Percentiles rank a stretch among this genome's conserved stretches.
These are phyloP conservation scores for Talaromyces sp. DNA, from an alignment of 2,329 filamentous ascomycete genomes.

Conservation along the genomic window DNA sequence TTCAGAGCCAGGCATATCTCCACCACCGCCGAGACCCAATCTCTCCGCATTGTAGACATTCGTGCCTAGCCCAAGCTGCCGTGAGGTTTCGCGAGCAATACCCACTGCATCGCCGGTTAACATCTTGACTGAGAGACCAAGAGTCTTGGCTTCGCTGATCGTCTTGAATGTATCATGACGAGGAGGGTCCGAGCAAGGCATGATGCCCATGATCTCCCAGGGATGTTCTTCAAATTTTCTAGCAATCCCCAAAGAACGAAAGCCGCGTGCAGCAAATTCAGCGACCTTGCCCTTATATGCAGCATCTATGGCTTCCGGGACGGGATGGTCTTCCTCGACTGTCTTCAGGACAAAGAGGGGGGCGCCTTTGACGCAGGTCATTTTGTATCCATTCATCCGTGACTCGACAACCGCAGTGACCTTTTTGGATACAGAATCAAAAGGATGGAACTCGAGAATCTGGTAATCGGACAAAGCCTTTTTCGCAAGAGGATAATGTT, in stretches of 20 bases:
- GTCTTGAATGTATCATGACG: slow-evolving; percentile 88
- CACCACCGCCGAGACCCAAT: slow-evolving; percentile 82
- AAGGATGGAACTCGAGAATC: slow-evolving; percentile 79
- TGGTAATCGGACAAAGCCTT: slow-evolving; percentile 76
- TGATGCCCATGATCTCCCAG: slow-evolving; percentile 92
- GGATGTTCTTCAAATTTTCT: slow-evolving; percentile 76
- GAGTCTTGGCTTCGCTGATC: slow-evolving; percentile 81
- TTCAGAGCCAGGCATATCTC: slow-evolving; percentile 90
- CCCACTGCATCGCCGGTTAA: slow-evolving; percentile 91
- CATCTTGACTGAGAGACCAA: slow-evolving; percentile 93
- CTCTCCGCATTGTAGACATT: slow-evolving; percentile 94
- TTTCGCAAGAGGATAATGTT: slow-evolving; percentile 80
- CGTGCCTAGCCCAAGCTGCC: slow-evolving; percentile 84
- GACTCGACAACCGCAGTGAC: slow-evolving; percentile 80
- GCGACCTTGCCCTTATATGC: slow-evolving; percentile 91
- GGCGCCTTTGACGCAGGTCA: slow-evolving; percentile 87
- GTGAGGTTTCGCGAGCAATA: slow-evolving; percentile 87
- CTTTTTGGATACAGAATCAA: slow-evolving; percentile 93
- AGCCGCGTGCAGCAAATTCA: slow-evolving; percentile 88
- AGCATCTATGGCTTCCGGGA: slow-evolving; percentile 71
- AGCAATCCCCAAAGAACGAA: slow-evolving; percentile 89
- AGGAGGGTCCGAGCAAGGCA: slow-evolving; percentile 89
- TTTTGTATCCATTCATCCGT: slow-evolving; percentile 70
- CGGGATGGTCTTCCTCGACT: slow-evolving; percentile 78
- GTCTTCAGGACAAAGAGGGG: slow-evolving; percentile 84